Evolutionary conservation across 2,329 filamentous ascomycete genomes (phyloP).

Genomic region (Claviceps pazoutovae): DNA sequence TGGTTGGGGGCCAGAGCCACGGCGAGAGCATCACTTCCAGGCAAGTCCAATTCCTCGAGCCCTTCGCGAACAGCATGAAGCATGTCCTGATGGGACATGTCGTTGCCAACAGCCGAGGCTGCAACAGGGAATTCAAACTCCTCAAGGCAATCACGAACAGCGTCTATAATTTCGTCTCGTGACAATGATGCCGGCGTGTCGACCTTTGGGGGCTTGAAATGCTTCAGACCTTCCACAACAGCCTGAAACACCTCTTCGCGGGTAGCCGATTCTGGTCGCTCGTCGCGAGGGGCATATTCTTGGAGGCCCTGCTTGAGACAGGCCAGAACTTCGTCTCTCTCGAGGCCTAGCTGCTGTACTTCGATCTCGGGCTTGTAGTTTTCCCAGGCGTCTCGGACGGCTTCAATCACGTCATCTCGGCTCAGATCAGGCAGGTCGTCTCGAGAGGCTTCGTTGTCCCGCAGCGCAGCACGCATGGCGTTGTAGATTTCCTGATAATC

Average conservation of each 20-base stretch:
- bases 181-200: constrained; percentile 57
- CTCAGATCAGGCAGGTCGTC: constrained; percentile 35
- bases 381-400: constrained; percentile 84
- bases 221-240: constrained; percentile 72
- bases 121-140: constrained; percentile 65
- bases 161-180: constrained; percentile 69
- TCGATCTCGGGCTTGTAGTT: constrained; percentile 89
- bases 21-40: constrained; percentile 25
- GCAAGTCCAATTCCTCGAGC: constrained; percentile 35
- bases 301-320: constrained; percentile 78
- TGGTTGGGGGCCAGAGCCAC: constrained; percentile 27
- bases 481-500: constrained; percentile 80
- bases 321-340: constrained; percentile 77
- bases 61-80: constrained; percentile 49
- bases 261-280: constrained; percentile 46
- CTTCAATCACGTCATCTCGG: constrained; percentile 72
- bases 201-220: constrained; percentile 62
- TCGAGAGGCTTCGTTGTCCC: constrained; percentile 39
- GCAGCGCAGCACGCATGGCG: constrained; percentile 62
- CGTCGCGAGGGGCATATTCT: constrained; percentile 48
- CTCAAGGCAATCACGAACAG: constrained; percentile 75
- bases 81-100: constrained; percentile 46
- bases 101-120: constrained; percentile 37
- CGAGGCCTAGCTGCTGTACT: constrained; percentile 76
- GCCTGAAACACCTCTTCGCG: constrained; percentile 76